A percentile compares a stretch with the other conserved stretches of the same genome.
Conservation (phyloP, 139 green algal genomes). For the Coccomyxa sp. region DNA sequence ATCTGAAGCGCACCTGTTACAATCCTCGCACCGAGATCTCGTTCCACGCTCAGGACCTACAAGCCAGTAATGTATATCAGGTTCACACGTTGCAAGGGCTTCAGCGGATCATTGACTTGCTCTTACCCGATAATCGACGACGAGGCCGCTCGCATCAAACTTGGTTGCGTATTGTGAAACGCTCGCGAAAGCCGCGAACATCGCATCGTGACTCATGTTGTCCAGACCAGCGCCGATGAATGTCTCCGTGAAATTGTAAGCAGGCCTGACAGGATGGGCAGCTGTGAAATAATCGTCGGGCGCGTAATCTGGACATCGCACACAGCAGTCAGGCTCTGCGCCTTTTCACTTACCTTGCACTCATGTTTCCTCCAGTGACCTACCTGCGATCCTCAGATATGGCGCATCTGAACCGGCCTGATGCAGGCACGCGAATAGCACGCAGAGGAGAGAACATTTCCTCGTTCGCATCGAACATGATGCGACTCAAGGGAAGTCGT, state of each 20-base stretch:
- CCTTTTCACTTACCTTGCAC: neutral
- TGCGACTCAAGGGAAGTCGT: no score
- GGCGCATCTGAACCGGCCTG: neutral
- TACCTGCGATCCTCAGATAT: neutral
- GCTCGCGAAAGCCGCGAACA: neutral
- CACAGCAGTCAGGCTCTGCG: neutral
- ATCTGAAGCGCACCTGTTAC: neutral
- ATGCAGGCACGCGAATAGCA: neutral
- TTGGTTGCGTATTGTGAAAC: neutral
- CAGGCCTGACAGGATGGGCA: neutral
- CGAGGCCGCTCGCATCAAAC: neutral
- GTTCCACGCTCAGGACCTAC: neutral
- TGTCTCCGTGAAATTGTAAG: neutral
- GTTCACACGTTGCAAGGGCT: neutral
- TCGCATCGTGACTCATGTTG: neutral
- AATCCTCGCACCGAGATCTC: neutral
- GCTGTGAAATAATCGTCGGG: neutral
- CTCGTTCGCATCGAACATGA: neutral
- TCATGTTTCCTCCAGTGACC: neutral
- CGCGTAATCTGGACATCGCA: conserved; percentile 1
- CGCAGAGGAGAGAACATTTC: neutral
- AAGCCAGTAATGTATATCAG: neutral
- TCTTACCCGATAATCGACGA: neutral
- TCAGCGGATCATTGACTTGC: neutral
- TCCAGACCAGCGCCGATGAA: neutral